Evolutionary conservation across 768 basidiomycete species (phyloP).

Genomic region (Panaeolus cyanescens): DNA sequence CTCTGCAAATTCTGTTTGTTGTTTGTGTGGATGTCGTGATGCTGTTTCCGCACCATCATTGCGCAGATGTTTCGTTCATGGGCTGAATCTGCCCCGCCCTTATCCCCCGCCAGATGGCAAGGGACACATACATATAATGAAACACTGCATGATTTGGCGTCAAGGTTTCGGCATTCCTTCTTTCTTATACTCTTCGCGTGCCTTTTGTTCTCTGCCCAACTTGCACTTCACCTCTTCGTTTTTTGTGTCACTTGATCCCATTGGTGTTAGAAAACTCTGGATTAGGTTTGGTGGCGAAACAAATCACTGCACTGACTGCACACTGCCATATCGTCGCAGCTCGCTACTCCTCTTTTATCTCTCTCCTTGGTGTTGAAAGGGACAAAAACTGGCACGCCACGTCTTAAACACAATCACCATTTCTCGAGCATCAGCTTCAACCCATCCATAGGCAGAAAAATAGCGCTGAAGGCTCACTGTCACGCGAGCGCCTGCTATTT

Average conservation of each 20-base stretch:
- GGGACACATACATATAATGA: conserved; percentile 1
- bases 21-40: not conserved
- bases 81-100: not conserved
- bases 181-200: not conserved
- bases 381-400: not conserved
- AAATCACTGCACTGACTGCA: too few relatives aligned
- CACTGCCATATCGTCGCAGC: too few relatives aligned
- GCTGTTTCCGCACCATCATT: not conserved
- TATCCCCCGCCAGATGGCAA: not conserved
- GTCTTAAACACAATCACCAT: not conserved
- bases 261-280: not conserved
- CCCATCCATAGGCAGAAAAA: not conserved
- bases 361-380: not conserved
- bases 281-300: not conserved
- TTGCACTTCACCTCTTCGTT: not conserved
- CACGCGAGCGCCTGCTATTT: not conserved
- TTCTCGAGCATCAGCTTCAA: not conserved
- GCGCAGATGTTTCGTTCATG: not conserved
- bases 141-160: not conserved
- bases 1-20: not conserved
- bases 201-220: not conserved
- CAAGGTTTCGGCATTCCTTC: not conserved
- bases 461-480: not conserved
- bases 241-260: not conserved
- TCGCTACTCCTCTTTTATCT: not conserved